These are phyloP conservation scores for Pistacia integerrima DNA, from an alignment of 345 rosid species.

Conservation along the genomic window DNA sequence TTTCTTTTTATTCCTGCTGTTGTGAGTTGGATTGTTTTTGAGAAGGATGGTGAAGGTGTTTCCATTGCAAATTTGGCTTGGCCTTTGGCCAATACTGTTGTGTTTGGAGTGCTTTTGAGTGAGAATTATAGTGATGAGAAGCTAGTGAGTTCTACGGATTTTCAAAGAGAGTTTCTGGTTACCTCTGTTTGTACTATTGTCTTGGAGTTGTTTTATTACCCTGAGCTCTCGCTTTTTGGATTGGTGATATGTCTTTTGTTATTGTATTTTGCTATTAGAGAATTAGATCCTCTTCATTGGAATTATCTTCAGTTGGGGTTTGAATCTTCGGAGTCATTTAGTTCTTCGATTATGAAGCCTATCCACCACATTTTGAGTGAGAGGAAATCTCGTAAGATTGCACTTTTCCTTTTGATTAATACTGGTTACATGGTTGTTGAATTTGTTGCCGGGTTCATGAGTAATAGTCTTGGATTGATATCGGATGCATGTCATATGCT, in stretches of 20 bases:
- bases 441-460: constrained; percentile 91
- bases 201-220: constrained; percentile 78
- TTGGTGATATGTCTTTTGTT: constrained; percentile 69
- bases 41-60: constrained; percentile 44
- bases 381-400: constrained; percentile 94
- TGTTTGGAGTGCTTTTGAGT: constrained; percentile 82
- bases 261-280: constrained; percentile 69
- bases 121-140: constrained; percentile 75
- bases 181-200: constrained; percentile 75
- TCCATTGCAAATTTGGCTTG: constrained; percentile 67
- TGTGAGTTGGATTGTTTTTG: constrained; percentile 56
- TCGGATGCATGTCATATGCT: constrained; percentile 98
- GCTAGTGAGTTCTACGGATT: constrained; percentile 57
- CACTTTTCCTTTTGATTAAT: constrained; percentile 85
- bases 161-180: constrained; percentile 65
- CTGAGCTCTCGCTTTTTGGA: constrained; percentile 87
- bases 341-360: constrained; percentile 64
- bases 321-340: constrained; percentile 63
- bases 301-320: constrained; percentile 57
- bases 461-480: constrained; percentile 95
- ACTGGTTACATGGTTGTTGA: constrained; percentile 91
- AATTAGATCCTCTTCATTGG: constrained; percentile 57
- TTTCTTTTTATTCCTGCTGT: constrained; percentile 77
- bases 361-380: constrained; percentile 85
- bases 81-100: constrained; percentile 89